A percentile compares a stretch with the other conserved stretches of the same genome.
phyloP scores from a whole-genome alignment of 2,329 filamentous ascomycete genomes.

The Epichloe brachyelytri region DNA sequence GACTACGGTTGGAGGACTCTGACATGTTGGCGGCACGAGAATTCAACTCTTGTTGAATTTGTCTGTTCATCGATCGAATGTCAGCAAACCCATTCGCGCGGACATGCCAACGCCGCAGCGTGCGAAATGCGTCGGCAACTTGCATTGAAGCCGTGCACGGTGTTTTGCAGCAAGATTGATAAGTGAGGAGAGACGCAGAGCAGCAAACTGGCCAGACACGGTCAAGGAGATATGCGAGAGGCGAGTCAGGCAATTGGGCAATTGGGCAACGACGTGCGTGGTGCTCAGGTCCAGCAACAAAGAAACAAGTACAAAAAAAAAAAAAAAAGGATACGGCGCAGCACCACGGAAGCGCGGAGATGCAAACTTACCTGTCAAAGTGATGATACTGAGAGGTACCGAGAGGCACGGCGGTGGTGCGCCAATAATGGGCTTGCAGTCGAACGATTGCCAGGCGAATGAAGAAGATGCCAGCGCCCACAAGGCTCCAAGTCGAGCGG shows the following conservation, averaged over 20 bases:
- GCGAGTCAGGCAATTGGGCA: background rate
- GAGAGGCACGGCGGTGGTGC: background rate
- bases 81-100: constrained; percentile 15
- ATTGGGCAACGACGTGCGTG: background rate
- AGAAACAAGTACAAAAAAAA: background rate
- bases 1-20: background rate
- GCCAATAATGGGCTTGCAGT: background rate
- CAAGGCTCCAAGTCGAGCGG: background rate
- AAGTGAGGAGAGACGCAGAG: background rate
- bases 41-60: constrained; percentile 5
- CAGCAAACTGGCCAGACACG: background rate
- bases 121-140: background rate
- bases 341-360: background rate
- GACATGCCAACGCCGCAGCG: background rate
- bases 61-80: constrained; percentile 20
- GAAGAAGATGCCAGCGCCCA: background rate
- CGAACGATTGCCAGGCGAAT: background rate
- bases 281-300: background rate
- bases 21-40: constrained; percentile 4
- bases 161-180: background rate
- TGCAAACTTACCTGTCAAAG: background rate
- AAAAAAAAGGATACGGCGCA: background rate
- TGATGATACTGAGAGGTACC: background rate
- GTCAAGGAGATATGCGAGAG: background rate
- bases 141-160: background rate